Evolutionary conservation across 176 grass and related monocot genomes (phyloP), one percentile per base, ranked within the genome.

Genomic region (Triticum urartu): DNA sequence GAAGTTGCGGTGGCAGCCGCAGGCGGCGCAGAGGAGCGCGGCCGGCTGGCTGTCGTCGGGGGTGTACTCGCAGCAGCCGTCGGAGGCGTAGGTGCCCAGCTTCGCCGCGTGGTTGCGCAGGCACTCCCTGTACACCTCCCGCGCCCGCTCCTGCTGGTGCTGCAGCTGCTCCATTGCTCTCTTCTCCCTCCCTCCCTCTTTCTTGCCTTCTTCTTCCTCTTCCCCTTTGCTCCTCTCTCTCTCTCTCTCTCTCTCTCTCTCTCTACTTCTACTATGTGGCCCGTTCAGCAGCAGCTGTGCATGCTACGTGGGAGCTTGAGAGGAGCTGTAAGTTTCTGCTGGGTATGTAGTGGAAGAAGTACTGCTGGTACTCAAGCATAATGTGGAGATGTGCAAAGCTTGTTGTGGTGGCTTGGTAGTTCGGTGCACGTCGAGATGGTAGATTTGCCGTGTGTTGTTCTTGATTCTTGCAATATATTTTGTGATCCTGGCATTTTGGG

Each of bases 31-130:
- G 64, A 74, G 77, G 71, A 98, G 56, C 38, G 70, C 78, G 6
- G 36, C 14, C 4, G 89, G 93, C 34, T 83, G 87, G 69, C 43
- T 72, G 40, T 92, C 91, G 75, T 95, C 89, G 47, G 93, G 84
- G 81, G 89, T 98, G 93, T 93, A 98, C 84, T 98, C 95, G 65
- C 95, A 95, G 86, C 95, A 98, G 0, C 95, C 95, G 81, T 98
- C 95, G 40, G 88, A 88, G 3, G 95, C 95, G 83, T 98, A 98
- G 9, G 91, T 93, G 30, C 95, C 95, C 39, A 98, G 89, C 82
- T 91, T 93, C 45, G 95, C 95, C 15, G 95, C 95, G 79, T 98
- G 95, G 86, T 98, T 98, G 81, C 85, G 92, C 95, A 95, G 88
- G 89, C 95, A 98, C 87, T 98, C 93, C 56, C 87, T 89, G 87